Evolutionary conservation across 75 land plant species (phyloP).

Genomic region (Cryptomeria japonica): DNA sequence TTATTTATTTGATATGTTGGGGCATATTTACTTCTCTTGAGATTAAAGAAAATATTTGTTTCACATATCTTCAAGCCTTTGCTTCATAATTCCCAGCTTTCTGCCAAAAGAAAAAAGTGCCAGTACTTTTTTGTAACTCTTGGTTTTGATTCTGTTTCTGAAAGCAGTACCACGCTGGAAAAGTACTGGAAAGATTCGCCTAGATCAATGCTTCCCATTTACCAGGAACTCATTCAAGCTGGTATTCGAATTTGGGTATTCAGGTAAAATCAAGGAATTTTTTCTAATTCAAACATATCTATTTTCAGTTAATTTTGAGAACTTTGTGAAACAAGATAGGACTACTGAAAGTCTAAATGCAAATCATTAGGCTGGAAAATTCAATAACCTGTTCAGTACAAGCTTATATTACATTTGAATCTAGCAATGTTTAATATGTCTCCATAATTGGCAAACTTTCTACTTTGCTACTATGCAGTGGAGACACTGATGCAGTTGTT

Average conservation of each 20-base stretch:
- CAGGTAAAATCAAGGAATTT: constrained; percentile 44
- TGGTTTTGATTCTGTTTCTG: background rate
- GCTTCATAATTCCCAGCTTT: background rate
- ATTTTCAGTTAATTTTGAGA: background rate
- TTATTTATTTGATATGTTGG: background rate
- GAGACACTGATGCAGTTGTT: constrained; percentile 93
- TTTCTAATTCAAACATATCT: background rate
- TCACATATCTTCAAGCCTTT: background rate
- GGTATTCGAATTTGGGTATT: constrained; percentile 89
- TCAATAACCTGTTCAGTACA: background rate
- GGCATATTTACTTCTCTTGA: background rate
- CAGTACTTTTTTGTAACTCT: constrained; percentile 1
- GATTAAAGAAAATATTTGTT: background rate
- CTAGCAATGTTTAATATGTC: too few relatives aligned
- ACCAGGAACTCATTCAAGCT: constrained; percentile 73
- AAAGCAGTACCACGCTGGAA: constrained; percentile 55
- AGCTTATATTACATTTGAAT: background rate
- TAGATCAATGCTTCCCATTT: constrained; percentile 81
- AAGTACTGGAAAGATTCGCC: constrained; percentile 77
- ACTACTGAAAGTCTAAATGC: background rate
- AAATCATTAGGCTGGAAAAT: background rate
- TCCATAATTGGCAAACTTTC: background rate
- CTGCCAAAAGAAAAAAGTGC: background rate
- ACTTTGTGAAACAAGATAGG: background rate
- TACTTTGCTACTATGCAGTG: constrained; percentile 44